phyloP scores from a whole-genome alignment of 306 rosid species.

The Hippophae gyantsensis region DNA sequence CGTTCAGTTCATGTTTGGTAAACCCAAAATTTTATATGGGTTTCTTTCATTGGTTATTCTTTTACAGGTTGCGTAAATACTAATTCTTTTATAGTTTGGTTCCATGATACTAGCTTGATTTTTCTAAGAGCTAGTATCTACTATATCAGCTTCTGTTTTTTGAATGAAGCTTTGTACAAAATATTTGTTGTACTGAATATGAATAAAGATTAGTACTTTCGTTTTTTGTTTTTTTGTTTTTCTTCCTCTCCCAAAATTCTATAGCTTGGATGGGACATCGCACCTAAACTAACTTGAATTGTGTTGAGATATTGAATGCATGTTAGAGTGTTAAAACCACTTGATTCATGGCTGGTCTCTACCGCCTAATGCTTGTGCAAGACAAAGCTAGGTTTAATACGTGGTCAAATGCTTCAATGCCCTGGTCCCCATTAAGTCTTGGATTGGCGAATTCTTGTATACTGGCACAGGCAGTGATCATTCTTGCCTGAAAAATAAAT shows the following conservation, averaged over 20 bases:
- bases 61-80: slow-evolving; percentile 24
- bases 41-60: not conserved
- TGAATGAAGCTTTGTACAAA: slow-evolving; percentile 41
- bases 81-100: slow-evolving; percentile 5
- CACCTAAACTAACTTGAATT: not conserved
- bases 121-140: slow-evolving; percentile 45
- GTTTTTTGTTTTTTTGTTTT: not conserved
- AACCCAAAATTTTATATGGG: slow-evolving; percentile 25
- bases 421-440: slow-evolving; percentile 37
- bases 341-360: slow-evolving; percentile 45
- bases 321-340: slow-evolving; percentile 34
- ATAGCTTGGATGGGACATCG: not conserved
- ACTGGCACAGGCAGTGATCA: slow-evolving; percentile 26
- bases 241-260: not conserved
- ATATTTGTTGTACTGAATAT: slow-evolving; percentile 2
- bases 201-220: not conserved
- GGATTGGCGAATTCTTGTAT: slow-evolving; percentile 45
- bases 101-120: slow-evolving; percentile 35
- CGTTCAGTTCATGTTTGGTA: slow-evolving; percentile 52
- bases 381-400: slow-evolving; percentile 42
- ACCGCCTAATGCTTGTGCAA: slow-evolving; percentile 40
- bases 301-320: slow-evolving; percentile 33
- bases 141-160: slow-evolving; percentile 40
- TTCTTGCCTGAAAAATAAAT: slow-evolving; percentile 32
- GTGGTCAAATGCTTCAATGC: slow-evolving; percentile 40